phyloP scores from a whole-genome alignment of 1,284 basidiomycete species.

The Neonothopanus nambi region DNA sequence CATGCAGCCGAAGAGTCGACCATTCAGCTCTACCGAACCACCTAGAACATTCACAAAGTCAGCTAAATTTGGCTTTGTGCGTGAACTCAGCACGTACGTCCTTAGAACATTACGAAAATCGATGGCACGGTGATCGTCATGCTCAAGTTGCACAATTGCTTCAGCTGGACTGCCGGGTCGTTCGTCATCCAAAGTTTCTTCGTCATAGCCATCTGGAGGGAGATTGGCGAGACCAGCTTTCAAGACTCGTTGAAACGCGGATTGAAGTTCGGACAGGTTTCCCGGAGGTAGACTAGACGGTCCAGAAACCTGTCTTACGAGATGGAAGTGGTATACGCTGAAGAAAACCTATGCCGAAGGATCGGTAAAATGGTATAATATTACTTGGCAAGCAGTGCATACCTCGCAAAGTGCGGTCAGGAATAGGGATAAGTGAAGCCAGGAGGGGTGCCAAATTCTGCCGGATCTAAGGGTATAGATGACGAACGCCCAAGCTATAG shows the following conservation, averaged over 20 bases:
- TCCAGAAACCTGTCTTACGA: slow-evolving; percentile 55
- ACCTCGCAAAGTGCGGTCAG: slow-evolving; percentile 62
- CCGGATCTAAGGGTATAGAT: slow-evolving; percentile 52
- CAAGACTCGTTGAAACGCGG: slow-evolving; percentile 51
- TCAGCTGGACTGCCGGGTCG: slow-evolving; percentile 66
- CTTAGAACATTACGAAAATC: slow-evolving; percentile 75
- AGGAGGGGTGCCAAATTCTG: slow-evolving; percentile 42
- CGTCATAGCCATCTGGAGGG: slow-evolving; percentile 52
- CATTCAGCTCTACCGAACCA: slow-evolving; percentile 78
- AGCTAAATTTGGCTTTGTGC: not conserved
- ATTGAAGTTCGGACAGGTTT: slow-evolving; percentile 55
- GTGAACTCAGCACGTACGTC: slow-evolving; percentile 37
- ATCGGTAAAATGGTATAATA: not conserved
- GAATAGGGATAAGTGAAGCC: slow-evolving; percentile 41
- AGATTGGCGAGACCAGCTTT: slow-evolving; percentile 63
- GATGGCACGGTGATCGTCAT: slow-evolving; percentile 69
- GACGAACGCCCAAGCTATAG: slow-evolving; percentile 71
- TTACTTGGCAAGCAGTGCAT: slow-evolving; percentile 2
- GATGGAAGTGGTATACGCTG: slow-evolving; percentile 66
- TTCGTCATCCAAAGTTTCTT: slow-evolving; percentile 50
- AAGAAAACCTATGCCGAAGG: slow-evolving; percentile 67
- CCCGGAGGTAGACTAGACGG: slow-evolving; percentile 48
- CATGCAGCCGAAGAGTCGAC: slow-evolving; percentile 66
- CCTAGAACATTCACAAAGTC: slow-evolving; percentile 14
- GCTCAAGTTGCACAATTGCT: slow-evolving; percentile 53